phyloP scores from a whole-genome alignment of 2,329 filamentous ascomycete species.

The Diaporthe eres region DNA sequence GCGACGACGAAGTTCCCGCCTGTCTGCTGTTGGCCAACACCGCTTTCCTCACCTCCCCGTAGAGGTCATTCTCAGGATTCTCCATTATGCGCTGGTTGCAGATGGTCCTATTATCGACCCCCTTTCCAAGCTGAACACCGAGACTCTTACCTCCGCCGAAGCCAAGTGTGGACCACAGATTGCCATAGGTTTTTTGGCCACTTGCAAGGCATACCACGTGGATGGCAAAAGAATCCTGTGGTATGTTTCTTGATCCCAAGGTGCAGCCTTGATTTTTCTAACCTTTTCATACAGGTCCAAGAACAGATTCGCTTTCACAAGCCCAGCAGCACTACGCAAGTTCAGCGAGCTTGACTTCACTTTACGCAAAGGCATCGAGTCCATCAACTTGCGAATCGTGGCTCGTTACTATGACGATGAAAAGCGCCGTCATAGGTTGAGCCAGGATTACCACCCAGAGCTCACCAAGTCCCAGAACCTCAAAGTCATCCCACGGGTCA shows the following conservation, averaged over 20 bases:
- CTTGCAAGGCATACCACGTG: conserved; percentile 62
- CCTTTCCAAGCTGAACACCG: conserved; percentile 59
- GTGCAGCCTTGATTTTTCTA: background rate
- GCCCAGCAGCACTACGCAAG: conserved; percentile 61
- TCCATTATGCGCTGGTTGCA: conserved; percentile 66
- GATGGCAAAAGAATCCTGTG: conserved; percentile 67
- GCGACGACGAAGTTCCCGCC: conserved; percentile 49
- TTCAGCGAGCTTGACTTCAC: conserved; percentile 61
- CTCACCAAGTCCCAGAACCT: conserved; percentile 59
- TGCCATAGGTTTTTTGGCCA: conserved; percentile 67
- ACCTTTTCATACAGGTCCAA: conserved; percentile 48
- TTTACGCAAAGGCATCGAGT: conserved; percentile 60
- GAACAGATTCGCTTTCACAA: conserved; percentile 70
- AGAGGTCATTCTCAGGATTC: conserved; percentile 66
- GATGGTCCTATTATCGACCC: conserved; percentile 67
- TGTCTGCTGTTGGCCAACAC: conserved; percentile 44
- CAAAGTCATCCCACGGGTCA: conserved; percentile 58
- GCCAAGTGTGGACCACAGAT: conserved; percentile 62
- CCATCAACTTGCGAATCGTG: conserved; percentile 66
- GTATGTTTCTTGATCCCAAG: conserved; percentile 41
- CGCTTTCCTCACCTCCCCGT: conserved; percentile 62
- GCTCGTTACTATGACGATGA: conserved; percentile 70
- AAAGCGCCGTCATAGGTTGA: conserved; percentile 57
- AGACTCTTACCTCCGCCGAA: conserved; percentile 61
- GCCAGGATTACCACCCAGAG: conserved; percentile 58